Conservation (phyloP, 73 alveolate species). For the Paraurostyla sp. region DNA sequence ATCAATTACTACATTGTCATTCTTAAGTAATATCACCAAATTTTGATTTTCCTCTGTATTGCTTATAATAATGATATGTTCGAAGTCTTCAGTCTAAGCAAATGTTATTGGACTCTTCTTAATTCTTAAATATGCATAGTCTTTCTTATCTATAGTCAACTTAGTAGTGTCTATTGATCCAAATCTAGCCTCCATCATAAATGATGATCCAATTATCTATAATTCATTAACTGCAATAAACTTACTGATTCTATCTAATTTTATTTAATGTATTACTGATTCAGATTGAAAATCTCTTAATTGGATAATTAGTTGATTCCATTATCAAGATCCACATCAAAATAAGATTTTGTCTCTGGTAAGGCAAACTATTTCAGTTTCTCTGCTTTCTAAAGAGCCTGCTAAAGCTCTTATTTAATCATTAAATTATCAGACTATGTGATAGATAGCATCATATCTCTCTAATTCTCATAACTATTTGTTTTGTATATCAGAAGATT, state of each 20-base stretch:
- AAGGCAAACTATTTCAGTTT: not conserved
- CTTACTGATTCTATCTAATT: not conserved
- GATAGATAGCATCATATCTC: not conserved
- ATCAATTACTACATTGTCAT: not conserved
- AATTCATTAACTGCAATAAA: not conserved
- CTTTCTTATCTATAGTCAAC: not conserved
- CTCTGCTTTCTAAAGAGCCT: constrained; percentile 17
- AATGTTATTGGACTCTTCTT: constrained; percentile 42
- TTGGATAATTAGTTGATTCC: not conserved
- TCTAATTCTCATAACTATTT: not conserved
- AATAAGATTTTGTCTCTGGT: not conserved
- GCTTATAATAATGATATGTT: constrained; percentile 32
- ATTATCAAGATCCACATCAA: not conserved
- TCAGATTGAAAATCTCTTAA: not conserved
- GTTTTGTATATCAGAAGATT: not conserved
- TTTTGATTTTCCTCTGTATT: constrained; percentile 42
- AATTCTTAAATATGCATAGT: constrained; percentile 11
- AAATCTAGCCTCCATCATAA: constrained; percentile 19
- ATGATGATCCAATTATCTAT: constrained; percentile 22
- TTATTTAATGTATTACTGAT: not conserved
- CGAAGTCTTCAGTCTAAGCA: constrained; percentile 12
- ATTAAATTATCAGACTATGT: not conserved
- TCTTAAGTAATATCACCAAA: constrained; percentile 19
- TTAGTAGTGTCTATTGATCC: constrained; percentile 18
- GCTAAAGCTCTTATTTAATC: not conserved